Evolutionary conservation across 192 early-diverging fungal genomes (phyloP).

Genomic region (Kappamyces sp.): DNA sequence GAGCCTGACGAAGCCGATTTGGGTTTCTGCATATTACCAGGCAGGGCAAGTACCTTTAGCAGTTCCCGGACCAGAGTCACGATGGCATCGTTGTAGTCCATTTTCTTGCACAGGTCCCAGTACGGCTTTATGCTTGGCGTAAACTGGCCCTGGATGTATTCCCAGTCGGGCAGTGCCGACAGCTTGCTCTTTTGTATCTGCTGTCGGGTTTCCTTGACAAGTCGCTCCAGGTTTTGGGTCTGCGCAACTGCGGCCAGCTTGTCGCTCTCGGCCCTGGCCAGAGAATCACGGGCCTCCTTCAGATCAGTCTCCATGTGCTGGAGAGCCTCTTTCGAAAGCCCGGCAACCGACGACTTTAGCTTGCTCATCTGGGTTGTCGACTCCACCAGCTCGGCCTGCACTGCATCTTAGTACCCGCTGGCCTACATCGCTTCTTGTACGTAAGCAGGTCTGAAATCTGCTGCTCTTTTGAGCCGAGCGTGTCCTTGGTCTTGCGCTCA

Average conservation of each 20-base stretch:
- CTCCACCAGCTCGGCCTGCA: constrained; percentile 1
- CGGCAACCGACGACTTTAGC: background rate
- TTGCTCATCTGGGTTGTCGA: constrained; percentile 3
- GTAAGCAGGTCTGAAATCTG: constrained; percentile 24
- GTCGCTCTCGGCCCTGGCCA: no score
- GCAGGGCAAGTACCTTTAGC: constrained; percentile 7
- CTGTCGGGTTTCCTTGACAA: no score
- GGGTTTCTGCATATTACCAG: no score
- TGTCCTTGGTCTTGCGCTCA: constrained; percentile 24
- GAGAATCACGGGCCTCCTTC: no score
- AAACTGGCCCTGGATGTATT: constrained; percentile 35
- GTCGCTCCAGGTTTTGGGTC: no score
- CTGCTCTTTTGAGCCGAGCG: constrained; percentile 30
- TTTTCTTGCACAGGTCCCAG: constrained; percentile 34
- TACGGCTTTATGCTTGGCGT: constrained; percentile 32
- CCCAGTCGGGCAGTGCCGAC: constrained; percentile 37
- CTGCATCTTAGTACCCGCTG: background rate
- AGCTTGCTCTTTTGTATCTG: no score
- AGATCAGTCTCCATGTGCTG: no score
- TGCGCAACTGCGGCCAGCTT: no score
- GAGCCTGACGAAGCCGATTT: no score
- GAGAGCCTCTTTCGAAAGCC: background rate
- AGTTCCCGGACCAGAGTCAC: constrained; percentile 37
- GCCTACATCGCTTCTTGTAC: constrained; percentile 21
- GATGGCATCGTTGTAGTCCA: constrained; percentile 46